A percentile compares a stretch with the other conserved stretches of the same genome.
Conservation (phyloP, 257 asterid species). For the Solanum bulbocastanum region DNA sequence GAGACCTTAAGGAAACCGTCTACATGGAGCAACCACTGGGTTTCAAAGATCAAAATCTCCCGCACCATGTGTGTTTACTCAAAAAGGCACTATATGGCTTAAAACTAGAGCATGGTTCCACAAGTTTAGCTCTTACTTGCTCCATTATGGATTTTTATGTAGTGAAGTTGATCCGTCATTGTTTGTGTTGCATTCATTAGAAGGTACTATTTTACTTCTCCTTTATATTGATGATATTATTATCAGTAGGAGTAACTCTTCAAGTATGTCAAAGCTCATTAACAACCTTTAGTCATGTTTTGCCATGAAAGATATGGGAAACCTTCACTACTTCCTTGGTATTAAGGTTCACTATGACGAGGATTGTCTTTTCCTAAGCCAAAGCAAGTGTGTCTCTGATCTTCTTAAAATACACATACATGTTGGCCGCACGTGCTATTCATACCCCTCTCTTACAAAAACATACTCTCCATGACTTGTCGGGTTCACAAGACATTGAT, state of each 20-base stretch:
- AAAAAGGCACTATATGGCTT: background rate
- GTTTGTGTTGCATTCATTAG: background rate
- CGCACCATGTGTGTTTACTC: background rate
- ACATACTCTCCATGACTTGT: background rate
- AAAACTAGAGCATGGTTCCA: background rate
- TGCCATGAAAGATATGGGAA: background rate
- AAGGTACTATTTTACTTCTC: background rate
- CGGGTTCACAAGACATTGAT: background rate
- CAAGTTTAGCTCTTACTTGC: background rate
- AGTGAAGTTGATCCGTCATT: background rate
- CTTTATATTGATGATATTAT: background rate
- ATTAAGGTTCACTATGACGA: background rate
- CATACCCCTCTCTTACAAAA: background rate
- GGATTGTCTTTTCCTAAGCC: background rate
- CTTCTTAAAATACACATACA: background rate
- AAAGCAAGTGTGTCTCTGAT: background rate
- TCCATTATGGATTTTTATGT: background rate
- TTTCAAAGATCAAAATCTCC: background rate
- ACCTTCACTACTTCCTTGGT: background rate
- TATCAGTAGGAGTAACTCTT: background rate
- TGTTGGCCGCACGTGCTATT: background rate
- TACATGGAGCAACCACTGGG: background rate
- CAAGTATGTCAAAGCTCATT: background rate
- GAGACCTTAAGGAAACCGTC: background rate
- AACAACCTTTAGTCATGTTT: background rate